Conservation (phyloP, 2,329 filamentous ascomycete genomes). For the Alternaria burnsii region DNA sequence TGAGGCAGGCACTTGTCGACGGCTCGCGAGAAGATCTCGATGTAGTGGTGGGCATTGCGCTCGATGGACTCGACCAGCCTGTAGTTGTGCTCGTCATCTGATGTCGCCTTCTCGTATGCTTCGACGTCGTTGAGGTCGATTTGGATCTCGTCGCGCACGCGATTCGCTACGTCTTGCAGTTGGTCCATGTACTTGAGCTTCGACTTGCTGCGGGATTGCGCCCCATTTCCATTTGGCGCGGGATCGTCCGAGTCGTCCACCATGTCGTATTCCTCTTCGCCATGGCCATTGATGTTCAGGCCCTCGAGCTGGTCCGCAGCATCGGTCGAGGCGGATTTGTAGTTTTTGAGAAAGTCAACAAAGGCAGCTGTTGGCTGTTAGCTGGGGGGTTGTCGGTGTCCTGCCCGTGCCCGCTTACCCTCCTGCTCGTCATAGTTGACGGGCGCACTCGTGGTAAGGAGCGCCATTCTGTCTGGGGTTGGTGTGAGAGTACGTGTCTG, state of each 20-base stretch:
- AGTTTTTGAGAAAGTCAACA: conserved; percentile 84
- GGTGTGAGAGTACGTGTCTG: conserved; percentile 17
- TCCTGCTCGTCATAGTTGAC: conserved; percentile 91
- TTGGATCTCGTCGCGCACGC: conserved; percentile 76
- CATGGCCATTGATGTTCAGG: conserved; percentile 87
- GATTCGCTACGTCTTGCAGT: conserved; percentile 86
- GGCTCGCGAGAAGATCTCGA: conserved; percentile 88
- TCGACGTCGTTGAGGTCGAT: conserved; percentile 91
- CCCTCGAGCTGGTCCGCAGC: conserved; percentile 84
- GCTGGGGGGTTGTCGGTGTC: conserved; percentile 23
- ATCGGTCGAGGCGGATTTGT: conserved; percentile 79
- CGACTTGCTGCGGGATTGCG: conserved; percentile 55
- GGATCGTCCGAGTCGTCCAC: conserved; percentile 81
- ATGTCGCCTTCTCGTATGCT: conserved; percentile 74
- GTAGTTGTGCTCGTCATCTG: conserved; percentile 67
- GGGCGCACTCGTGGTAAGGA: conserved; percentile 78
- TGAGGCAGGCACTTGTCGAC: conserved; percentile 86
- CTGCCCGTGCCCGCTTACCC: conserved; percentile 61
- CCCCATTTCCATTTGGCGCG: conserved; percentile 59
- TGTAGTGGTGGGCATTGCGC: conserved; percentile 91
- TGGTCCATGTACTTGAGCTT: conserved; percentile 89
- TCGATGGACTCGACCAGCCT: conserved; percentile 85
- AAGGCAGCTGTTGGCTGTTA: conserved; percentile 71
- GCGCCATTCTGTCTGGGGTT: conserved; percentile 72
- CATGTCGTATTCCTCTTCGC: conserved; percentile 91